Conservation (phyloP, 2,329 filamentous ascomycete genomes). For the Nothopassalora personata region DNA sequence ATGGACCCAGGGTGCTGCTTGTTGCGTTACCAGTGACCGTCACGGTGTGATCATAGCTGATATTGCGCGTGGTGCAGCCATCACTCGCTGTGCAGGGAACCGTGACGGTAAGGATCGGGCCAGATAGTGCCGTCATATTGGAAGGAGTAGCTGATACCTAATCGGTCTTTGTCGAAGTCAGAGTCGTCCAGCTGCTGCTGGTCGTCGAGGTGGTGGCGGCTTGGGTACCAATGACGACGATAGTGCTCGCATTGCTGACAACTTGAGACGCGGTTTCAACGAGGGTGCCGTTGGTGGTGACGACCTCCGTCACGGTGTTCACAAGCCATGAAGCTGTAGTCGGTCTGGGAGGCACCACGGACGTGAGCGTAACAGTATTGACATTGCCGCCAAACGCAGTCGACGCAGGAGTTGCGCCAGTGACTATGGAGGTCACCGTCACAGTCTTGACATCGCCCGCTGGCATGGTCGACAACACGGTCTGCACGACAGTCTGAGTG, state of each 20-base stretch:
- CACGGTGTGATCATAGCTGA: conserved; percentile 9
- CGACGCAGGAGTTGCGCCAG: neutral
- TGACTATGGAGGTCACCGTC: neutral
- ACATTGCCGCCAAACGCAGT: neutral
- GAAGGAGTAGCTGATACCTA: neutral
- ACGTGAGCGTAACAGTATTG: conserved; percentile 6
- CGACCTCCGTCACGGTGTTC: conserved; percentile 7
- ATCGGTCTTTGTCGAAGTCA: neutral
- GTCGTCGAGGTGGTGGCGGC: neutral
- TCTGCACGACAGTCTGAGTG: conserved; percentile 2
- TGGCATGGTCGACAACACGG: neutral
- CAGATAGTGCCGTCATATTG: conserved; percentile 3
- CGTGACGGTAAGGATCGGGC: conserved; percentile 11
- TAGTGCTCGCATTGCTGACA: conserved; percentile 5
- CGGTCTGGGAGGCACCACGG: neutral
- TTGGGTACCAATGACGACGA: conserved; percentile 1
- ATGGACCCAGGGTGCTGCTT: too few species aligned
- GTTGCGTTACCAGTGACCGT: conserved; percentile 8
- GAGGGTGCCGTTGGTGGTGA: conserved; percentile 7
- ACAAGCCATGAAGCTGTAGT: neutral
- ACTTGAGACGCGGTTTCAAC: conserved; percentile 2
- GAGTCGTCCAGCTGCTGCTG: neutral
- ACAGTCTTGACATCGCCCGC: neutral
- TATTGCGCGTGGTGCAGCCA: conserved; percentile 1
- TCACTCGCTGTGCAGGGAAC: conserved; percentile 5